phyloP scores from a whole-genome alignment of 2,329 filamentous ascomycete species.

The Annulohypoxylon truncatum region DNA sequence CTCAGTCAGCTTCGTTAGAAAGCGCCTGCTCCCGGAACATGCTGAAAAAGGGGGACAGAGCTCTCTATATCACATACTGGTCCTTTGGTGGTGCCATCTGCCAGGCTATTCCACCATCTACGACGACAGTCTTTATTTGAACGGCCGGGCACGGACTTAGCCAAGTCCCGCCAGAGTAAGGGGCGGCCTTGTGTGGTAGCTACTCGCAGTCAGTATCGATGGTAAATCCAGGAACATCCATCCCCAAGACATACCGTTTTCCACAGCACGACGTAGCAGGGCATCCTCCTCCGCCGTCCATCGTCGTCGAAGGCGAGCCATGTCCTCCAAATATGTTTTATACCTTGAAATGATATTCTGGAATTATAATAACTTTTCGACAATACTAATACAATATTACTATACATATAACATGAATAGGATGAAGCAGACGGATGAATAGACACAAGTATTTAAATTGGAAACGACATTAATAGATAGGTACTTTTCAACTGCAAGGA shows the following conservation, averaged over 20 bases:
- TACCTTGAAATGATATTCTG: background rate
- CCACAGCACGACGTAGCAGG: background rate
- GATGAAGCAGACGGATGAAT: background rate
- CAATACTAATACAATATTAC: background rate
- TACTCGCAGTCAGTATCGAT: background rate
- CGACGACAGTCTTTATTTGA: constrained; percentile 14
- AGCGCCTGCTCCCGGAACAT: background rate
- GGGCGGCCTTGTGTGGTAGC: constrained; percentile 4
- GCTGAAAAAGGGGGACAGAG: background rate
- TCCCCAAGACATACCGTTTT: background rate
- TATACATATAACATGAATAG: background rate
- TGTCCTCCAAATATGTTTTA: background rate
- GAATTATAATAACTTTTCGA: background rate
- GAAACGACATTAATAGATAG: background rate
- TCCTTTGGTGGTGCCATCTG: constrained; percentile 5
- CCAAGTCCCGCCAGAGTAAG: constrained; percentile 10
- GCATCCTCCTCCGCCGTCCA: constrained; percentile 12
- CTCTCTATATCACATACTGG: background rate
- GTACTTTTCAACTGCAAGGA: background rate
- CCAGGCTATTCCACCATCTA: constrained; percentile 13
- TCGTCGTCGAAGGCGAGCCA: constrained; percentile 8
- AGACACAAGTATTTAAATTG: background rate
- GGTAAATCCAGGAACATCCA: background rate
- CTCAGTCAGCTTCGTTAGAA: background rate
- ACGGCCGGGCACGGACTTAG: constrained; percentile 1